Evolutionary conservation across 2,329 filamentous ascomycete species (phyloP), one percentile per base, ranked within the genome.

Genomic region (Piedraia hortae): DNA sequence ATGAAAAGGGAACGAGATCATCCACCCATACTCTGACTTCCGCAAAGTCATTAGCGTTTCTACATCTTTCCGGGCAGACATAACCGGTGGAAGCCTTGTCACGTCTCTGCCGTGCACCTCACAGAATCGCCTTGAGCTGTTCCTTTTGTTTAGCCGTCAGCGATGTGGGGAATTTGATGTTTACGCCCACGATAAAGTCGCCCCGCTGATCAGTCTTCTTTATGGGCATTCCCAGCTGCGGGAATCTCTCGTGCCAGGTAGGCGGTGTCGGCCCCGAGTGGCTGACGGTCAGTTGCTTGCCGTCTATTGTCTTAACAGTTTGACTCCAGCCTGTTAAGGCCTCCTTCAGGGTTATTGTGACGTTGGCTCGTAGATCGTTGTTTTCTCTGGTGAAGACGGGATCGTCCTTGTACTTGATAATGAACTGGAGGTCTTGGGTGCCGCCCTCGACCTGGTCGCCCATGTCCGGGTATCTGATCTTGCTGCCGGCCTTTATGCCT

Each of bases 401-500:
- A 37, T 97, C 78, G 16, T 67, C 56, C 68, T 90, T 90, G 74
- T 91, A 82, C 46, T 78, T 71, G 11, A 97, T 62, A 26, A 97
- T 70, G 37, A 97, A 89, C 44, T 91, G 80, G 23, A 97, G 48
- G 46, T 97, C 85, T 45, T 97, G 85, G 27, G 78, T 74, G 8
- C 82, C 82, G 18, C 85, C 85, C 41, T 93, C 85, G 29, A 90
- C 78, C 44, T 93, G 80, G 46, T 97, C 85, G 6, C 85, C 85
- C n/a, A 97, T 80, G 18, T 82, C 78, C 40, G 73, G 74, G 43
- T 90, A 97, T 50, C 91, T 91, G 48, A 97, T 90, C 57, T 93
- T 97, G 39, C 75, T 89, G 14, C 85, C 85, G 36, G 88, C 80
- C 51, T 93, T 91, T 47, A 93, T 51, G 27, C 85, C 85, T 4